phyloP scores from a whole-genome alignment of 176 grass and related monocot genomes.

The Bolboschoenus planiculmis region DNA sequence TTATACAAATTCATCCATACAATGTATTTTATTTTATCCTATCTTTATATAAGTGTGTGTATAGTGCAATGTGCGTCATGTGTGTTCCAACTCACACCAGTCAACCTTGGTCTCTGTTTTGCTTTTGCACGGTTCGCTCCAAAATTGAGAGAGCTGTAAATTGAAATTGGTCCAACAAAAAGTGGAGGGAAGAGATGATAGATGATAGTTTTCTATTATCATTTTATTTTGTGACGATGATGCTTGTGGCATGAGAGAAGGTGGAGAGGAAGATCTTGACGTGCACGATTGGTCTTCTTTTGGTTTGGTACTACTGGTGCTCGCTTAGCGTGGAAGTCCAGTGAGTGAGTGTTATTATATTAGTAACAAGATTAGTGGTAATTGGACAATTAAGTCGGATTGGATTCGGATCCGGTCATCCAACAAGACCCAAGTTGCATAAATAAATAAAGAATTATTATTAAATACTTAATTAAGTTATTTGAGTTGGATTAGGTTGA shows the following conservation, averaged over 20 bases:
- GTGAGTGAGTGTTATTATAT: background rate
- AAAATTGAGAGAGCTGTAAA: background rate
- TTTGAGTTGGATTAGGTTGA: too few species aligned
- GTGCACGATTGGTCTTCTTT: slow-evolving; percentile 3
- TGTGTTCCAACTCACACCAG: slow-evolving; percentile 19
- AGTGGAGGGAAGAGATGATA: background rate
- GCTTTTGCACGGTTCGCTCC: background rate
- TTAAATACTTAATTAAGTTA: too few species aligned
- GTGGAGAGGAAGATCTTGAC: background rate
- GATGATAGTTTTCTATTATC: background rate
- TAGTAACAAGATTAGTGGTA: background rate
- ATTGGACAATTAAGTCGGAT: background rate
- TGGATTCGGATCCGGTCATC: background rate
- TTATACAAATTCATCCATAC: too few species aligned
- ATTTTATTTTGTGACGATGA: background rate
- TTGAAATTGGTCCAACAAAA: background rate
- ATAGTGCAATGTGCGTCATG: background rate
- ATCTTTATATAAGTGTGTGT: too few species aligned
- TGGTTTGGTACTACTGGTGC: background rate
- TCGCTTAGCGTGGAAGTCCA: slow-evolving; percentile 2
- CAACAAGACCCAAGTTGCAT: too few species aligned
- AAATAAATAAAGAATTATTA: too few species aligned
- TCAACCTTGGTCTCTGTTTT: background rate
- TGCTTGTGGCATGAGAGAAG: too few species aligned
- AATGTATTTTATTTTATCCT: too few species aligned